phyloP scores from a whole-genome alignment of 768 basidiomycete species.

The Phlebiopsis gigantea region DNA sequence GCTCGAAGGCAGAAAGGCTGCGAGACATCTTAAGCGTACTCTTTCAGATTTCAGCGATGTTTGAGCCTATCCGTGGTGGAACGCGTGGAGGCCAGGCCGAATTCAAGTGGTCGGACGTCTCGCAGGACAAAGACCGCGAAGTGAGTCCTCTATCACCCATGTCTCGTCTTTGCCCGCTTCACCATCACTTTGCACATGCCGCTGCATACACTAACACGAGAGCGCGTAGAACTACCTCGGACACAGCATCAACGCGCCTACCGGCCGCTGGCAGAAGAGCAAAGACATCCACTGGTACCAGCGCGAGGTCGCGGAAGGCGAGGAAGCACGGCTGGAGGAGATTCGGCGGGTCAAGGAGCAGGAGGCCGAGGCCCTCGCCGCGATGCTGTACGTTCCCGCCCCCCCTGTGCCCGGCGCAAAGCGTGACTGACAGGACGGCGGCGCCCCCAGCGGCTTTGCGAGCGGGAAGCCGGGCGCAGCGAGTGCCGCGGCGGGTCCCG shows the following conservation, averaged over 20 bases:
- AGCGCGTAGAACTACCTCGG: conserved; percentile 83
- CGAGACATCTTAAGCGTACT: background rate
- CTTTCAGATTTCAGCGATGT: conserved; percentile 40
- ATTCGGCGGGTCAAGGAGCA: conserved; percentile 78
- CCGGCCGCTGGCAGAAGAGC: conserved; percentile 96
- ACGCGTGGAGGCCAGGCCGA: conserved; percentile 88
- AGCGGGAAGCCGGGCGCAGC: conserved; percentile 26
- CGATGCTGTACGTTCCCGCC: conserved; percentile 65
- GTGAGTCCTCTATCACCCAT: conserved; percentile 38
- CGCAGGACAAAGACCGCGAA: conserved; percentile 91
- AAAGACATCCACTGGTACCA: conserved; percentile 96
- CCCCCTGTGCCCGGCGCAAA: conserved; percentile 1
- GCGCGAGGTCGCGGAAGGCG: conserved; percentile 46
- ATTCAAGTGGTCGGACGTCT: conserved; percentile 88
- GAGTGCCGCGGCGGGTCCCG: conserved; percentile 12
- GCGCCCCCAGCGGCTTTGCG: conserved; percentile 75
- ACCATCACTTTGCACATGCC: background rate
- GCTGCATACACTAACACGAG: background rate
- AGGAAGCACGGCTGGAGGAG: conserved; percentile 60
- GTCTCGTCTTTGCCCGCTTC: too few species aligned
- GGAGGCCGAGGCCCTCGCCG: conserved; percentile 82
- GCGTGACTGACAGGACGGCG: too few species aligned
- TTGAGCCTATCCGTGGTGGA: conserved; percentile 83
- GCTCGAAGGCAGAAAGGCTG: too few species aligned
- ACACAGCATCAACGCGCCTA: conserved; percentile 91